phyloP scores from a whole-genome alignment of 352 stramenopile genomes.

The Globisporangium spiculum region DNA sequence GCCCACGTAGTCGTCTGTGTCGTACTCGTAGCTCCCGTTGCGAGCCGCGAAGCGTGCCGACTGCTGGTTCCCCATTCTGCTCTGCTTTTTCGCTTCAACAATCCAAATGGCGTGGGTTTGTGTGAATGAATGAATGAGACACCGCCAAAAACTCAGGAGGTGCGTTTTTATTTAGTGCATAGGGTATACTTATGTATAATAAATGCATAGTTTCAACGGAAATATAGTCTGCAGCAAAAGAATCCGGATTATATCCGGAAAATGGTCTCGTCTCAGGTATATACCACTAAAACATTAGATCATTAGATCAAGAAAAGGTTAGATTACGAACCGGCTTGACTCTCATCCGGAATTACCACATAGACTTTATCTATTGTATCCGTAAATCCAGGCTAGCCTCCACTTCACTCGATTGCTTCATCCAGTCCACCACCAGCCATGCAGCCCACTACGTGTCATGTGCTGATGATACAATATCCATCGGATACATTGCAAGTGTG shows the following conservation, averaged over 20 bases:
- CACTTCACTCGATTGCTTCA: not conserved
- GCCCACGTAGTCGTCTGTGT: not conserved
- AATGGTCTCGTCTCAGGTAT: not conserved
- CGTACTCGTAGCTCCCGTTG: not conserved
- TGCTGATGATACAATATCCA: too few relatives aligned
- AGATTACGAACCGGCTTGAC: not conserved
- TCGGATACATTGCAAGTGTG: not conserved
- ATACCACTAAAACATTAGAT: not conserved
- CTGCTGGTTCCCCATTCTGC: conserved; percentile 10
- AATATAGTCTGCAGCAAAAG: not conserved
- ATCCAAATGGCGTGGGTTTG: not conserved
- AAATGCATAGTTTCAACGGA: not conserved
- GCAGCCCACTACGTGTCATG: too few relatives aligned
- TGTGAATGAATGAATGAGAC: not conserved
- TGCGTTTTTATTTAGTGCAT: not conserved
- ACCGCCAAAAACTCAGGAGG: not conserved
- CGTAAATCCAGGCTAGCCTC: not conserved
- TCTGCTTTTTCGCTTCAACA: not conserved
- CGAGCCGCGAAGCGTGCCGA: conserved; percentile 1
- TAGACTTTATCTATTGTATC: not conserved
- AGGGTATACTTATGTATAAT: not conserved
- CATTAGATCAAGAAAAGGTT: not conserved
- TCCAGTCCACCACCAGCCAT: too few relatives aligned
- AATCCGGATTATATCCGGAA: not conserved
- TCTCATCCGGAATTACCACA: not conserved